Evolutionary conservation across 75 land plant genomes (phyloP).

Genomic region (Larix kaempferi): DNA sequence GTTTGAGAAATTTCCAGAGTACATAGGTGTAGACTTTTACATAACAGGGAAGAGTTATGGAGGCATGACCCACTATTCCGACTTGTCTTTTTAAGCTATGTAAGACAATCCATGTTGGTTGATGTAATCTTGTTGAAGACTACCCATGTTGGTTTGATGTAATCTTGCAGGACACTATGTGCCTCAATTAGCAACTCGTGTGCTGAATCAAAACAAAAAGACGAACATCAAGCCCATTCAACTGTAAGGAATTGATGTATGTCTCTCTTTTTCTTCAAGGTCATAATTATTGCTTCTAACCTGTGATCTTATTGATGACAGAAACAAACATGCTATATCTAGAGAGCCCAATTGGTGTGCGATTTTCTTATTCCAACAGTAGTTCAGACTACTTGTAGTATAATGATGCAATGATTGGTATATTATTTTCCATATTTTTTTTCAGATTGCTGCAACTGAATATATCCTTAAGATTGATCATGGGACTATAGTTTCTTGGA

Average conservation of each 20-base stretch:
- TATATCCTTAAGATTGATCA: background rate
- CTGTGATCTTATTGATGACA: conserved; percentile 6
- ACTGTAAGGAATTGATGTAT: conserved; percentile 47
- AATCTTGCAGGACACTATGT: conserved; percentile 50
- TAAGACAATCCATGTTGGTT: background rate
- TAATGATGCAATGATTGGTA: conserved; percentile 18
- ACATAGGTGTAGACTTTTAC: conserved; percentile 34
- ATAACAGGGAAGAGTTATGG: conserved; percentile 59
- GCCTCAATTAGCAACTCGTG: conserved; percentile 50
- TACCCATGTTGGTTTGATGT: background rate
- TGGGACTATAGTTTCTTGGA: background rate
- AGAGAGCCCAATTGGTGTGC: conserved; percentile 32
- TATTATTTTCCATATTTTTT: background rate
- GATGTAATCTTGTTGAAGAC: background rate
- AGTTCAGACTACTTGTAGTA: background rate
- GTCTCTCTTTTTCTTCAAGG: background rate
- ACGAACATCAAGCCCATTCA: conserved; percentile 22
- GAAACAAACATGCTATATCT: conserved; percentile 36
- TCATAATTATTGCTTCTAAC: no score
- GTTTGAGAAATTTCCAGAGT: conserved; percentile 48
- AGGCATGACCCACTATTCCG: conserved; percentile 14
- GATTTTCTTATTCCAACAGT: conserved; percentile 29
- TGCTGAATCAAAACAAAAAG: conserved; percentile 31
- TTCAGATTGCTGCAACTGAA: no score
- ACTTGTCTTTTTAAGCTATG: background rate